These are phyloP conservation scores for Kwoniella pini DNA, from an alignment of 768 basidiomycete genomes.

Conservation along the genomic window DNA sequence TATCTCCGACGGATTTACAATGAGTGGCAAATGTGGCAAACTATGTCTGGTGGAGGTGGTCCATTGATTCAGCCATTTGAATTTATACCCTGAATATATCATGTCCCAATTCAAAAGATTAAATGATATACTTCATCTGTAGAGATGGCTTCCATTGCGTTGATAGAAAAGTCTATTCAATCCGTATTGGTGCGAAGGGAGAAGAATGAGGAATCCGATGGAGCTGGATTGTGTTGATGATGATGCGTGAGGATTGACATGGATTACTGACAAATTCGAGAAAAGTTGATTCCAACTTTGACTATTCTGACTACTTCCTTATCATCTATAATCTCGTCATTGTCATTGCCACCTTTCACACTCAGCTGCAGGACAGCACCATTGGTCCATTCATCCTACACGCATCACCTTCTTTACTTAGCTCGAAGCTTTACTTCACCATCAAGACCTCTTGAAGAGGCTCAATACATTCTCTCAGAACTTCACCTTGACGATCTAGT, in stretches of 20 bases:
- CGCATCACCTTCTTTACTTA: background rate
- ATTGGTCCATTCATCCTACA: background rate
- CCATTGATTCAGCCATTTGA: conserved; percentile 3
- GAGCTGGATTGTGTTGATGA: background rate
- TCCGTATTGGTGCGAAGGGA: too few species aligned
- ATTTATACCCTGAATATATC: conserved; percentile 15
- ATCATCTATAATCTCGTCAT: background rate
- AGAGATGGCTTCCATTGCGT: background rate
- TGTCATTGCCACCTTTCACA: background rate
- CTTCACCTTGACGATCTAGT: background rate
- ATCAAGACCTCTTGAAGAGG: conserved; percentile 43
- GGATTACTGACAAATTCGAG: background rate
- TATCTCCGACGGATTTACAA: conserved; percentile 10
- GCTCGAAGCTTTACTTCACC: background rate
- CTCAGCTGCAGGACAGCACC: conserved; percentile 40
- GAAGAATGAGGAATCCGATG: too few species aligned
- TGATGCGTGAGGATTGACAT: conserved; percentile 3
- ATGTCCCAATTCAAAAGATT: background rate
- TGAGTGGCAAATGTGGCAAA: conserved; percentile 22
- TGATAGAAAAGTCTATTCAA: too few species aligned
- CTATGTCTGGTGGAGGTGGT: conserved; percentile 15
- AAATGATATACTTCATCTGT: conserved; percentile 17
- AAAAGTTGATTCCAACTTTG: too few species aligned
- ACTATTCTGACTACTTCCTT: background rate
- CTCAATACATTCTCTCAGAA: background rate